Evolutionary conservation across 2,329 filamentous ascomycete genomes (phyloP), one percentile per base, ranked within the genome.

Genomic region (Monilinia fructicola): DNA sequence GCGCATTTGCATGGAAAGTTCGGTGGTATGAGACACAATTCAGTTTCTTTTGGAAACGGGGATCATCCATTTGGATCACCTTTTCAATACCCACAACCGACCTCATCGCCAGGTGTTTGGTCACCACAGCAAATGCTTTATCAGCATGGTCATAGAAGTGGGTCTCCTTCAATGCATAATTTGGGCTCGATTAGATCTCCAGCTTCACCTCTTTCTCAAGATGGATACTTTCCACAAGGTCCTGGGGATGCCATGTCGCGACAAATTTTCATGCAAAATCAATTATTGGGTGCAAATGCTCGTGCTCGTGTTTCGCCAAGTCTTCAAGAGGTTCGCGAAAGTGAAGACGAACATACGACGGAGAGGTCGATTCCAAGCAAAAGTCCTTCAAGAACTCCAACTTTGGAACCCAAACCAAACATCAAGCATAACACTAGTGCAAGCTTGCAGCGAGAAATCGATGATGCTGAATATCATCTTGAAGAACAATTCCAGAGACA

Each of bases 391-490:
- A 84, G 83, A 73, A 84, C 83, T 0, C 82, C 84, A 0, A 61
- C 58, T 5, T 26, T 61, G 31, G 83, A 87, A 72, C 80, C 83
- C 12, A 86, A 87, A 67, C 82, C 83, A 71, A 85, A 88, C 76
- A 83, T 63, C 26, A 54, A 83, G 66, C 90, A 93, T 72, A 93
- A 93, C 71, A 83, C 91, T 52, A 93, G 89, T 73, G 85, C 88
- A 69, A 91, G 87, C 55, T 83, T 96, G 31, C 92, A 97, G 76
- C 89, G 89, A 69, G 92, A 95, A 71, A 89, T 96, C 66, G 90
- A 95, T 60, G 90, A 93, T 74, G 89, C 91, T 5, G 91, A 96
- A 73, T 94, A 95, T 74, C 91, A 94, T 73, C 78, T 95, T 69
- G 91, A 93, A 75, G 87, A 93, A 75, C 88, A 91, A 68, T 87